Percentiles rank a stretch among this genome's conserved stretches.
These are phyloP conservation scores for Corchorus olitorius DNA, from an alignment of 345 rosid species.

Conservation along the genomic window DNA sequence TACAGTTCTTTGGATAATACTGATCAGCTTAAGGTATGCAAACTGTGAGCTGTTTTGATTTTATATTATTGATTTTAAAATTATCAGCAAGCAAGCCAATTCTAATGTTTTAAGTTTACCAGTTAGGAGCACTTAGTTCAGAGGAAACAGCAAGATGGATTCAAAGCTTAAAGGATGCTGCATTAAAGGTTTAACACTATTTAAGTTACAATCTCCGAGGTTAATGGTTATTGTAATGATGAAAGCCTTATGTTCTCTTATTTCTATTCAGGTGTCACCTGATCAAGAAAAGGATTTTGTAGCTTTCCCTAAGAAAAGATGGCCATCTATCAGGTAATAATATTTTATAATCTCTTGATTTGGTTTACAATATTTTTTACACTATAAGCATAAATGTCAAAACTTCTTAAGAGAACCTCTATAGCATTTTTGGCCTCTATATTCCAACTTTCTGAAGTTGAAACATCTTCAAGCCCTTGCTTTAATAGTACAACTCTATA, in stretches of 20 bases:
- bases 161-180: slow-evolving; percentile 60
- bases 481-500: background rate
- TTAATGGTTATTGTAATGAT: slow-evolving; percentile 1
- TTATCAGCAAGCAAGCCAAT: background rate
- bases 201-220: background rate
- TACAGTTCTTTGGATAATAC: slow-evolving; percentile 66
- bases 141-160: slow-evolving; percentile 98
- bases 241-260: slow-evolving; percentile 19
- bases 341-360: background rate
- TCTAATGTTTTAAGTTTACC: slow-evolving; percentile 13
- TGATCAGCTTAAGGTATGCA: slow-evolving; percentile 76
- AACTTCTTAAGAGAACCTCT: background rate
- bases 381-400: background rate
- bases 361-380: background rate
- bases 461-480: background rate
- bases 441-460: background rate
- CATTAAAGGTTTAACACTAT: slow-evolving; percentile 58
- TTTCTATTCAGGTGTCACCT: slow-evolving; percentile 49
- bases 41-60: background rate
- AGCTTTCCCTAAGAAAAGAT: slow-evolving; percentile 53
- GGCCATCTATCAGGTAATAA: slow-evolving; percentile 52
- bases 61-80: slow-evolving; percentile 4
- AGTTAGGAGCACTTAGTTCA: slow-evolving; percentile 95
- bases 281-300: slow-evolving; percentile 50
- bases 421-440: background rate